A percentile compares a stretch with the other conserved stretches of the same genome.
These are phyloP conservation scores for Saccharomyces hybrid DNA, from an alignment of 1,139 yeast species.

Conservation along the genomic window DNA sequence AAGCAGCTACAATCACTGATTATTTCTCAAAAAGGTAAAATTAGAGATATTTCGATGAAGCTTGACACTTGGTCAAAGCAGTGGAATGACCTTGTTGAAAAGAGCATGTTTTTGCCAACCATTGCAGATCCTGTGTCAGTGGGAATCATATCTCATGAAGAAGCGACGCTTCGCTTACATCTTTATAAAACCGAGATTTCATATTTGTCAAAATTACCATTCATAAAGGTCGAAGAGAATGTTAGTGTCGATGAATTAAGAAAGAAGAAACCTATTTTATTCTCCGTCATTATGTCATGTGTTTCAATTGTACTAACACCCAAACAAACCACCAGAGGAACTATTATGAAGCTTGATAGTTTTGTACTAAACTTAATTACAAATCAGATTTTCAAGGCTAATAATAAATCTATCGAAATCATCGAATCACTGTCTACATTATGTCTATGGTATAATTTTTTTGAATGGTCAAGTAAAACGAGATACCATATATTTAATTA, in stretches of 20 bases:
- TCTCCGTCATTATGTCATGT: constrained; percentile 58
- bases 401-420: constrained; percentile 65
- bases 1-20: constrained; percentile 20
- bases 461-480: constrained; percentile 72
- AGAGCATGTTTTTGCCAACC: constrained; percentile 15
- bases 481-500: constrained; percentile 64
- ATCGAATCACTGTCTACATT: constrained; percentile 54
- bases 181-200: constrained; percentile 39
- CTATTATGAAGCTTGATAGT: constrained; percentile 45
- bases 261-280: constrained; percentile 48
- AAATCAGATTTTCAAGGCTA: constrained; percentile 57
- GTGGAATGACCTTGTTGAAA: constrained; percentile 23
- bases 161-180: constrained; percentile 42
- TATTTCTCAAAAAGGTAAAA: constrained; percentile 22
- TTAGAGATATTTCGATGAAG: constrained; percentile 16
- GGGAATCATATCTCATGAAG: constrained; percentile 42
- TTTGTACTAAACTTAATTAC: constrained; percentile 51
- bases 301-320: constrained; percentile 41
- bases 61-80: constrained; percentile 18
- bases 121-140: constrained; percentile 39
- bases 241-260: constrained; percentile 43
- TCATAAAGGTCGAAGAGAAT: constrained; percentile 43
- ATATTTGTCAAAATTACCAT: constrained; percentile 38
- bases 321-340: constrained; percentile 30
- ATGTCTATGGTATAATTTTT: constrained; percentile 74